phyloP scores from a whole-genome alignment of 1,284 basidiomycete genomes.

The Sanghuangporus sanghuang region DNA sequence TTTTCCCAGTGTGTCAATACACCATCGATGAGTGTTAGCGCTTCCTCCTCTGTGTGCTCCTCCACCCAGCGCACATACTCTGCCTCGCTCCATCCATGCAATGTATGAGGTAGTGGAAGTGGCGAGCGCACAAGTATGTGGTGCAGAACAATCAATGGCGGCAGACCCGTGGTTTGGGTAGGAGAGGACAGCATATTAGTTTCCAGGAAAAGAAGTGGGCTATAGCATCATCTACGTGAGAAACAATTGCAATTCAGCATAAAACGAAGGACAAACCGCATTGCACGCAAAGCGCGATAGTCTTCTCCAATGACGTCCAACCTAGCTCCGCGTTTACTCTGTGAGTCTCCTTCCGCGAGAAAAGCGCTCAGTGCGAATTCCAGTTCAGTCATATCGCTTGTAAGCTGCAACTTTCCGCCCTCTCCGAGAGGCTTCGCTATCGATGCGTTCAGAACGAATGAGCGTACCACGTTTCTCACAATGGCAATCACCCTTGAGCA shows the following conservation, averaged over 20 bases:
- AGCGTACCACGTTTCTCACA: conserved; percentile 71
- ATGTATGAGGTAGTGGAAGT: conserved; percentile 75
- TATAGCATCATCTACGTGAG: conserved; percentile 26
- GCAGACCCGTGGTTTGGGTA: conserved; percentile 64
- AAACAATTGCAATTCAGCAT: background rate
- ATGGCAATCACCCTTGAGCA: conserved; percentile 56
- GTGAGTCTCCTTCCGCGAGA: conserved; percentile 49
- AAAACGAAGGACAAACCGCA: conserved; percentile 52
- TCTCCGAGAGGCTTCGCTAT: conserved; percentile 86
- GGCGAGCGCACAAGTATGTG: conserved; percentile 90
- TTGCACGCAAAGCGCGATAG: conserved; percentile 72
- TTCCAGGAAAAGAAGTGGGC: conserved; percentile 84
- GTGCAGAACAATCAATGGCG: conserved; percentile 82
- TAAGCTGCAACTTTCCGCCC: conserved; percentile 85
- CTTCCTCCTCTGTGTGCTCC: conserved; percentile 70
- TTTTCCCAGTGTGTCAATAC: conserved; percentile 73
- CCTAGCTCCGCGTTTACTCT: conserved; percentile 55
- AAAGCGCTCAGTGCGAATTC: conserved; percentile 87
- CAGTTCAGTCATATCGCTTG: conserved; percentile 92
- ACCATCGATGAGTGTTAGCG: conserved; percentile 65
- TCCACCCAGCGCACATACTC: conserved; percentile 90
- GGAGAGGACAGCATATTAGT: conserved; percentile 61
- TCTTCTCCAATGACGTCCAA: conserved; percentile 75
- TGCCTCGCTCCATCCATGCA: conserved; percentile 88
- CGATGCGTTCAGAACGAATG: conserved; percentile 86